Evolutionary conservation across 176 grass and related monocot species (phyloP), one percentile per base, ranked within the genome.

Genomic region (Carex scoparia): DNA sequence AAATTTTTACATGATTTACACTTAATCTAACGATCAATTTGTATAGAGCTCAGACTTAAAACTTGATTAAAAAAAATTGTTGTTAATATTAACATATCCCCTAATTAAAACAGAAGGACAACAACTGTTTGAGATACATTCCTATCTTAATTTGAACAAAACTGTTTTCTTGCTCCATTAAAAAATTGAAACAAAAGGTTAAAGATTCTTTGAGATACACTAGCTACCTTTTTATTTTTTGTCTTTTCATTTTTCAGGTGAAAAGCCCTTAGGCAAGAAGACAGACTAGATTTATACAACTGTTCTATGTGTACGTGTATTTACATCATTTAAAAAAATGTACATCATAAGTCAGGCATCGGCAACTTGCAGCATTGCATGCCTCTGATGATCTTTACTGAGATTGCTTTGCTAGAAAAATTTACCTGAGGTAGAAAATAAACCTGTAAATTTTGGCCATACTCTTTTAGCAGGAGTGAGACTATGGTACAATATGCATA

Each of bases 321-420:
- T 78, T 78, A 78, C 74, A 78, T 31, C 74, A 78, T 32, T 30
- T 30, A 57, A 44, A 16, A 35, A 9, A 57, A 78, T 78, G 51
- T 78, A 57, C 51, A 78, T 35, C 23, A 55, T 7, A 13, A 77
- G 19, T 54, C 48, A 42, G 48, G 72, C 46, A 77, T 44, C 56
- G 19, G 72, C 7, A 31, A 9, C 72, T 31, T n/a, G 13, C 13
- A 35, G 2, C 35, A 15, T 40, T 5, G 4, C 51, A 78, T 78
- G 27, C 27, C 5, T 56, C 51, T 9, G 28, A 78, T 32, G 27
- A 57, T 57, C 27, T 51, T 51, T 51, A 78, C 74, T 16, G 51
- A 57, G 51, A 57, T 78, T 57, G 13, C 51, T 56, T 78, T 33
- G 48, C 74, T 56, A 56, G 51, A 78, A 31, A 16, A 15, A 57